phyloP scores from a whole-genome alignment of 2,329 filamentous ascomycete genomes.

The Colletotrichum sp. region DNA sequence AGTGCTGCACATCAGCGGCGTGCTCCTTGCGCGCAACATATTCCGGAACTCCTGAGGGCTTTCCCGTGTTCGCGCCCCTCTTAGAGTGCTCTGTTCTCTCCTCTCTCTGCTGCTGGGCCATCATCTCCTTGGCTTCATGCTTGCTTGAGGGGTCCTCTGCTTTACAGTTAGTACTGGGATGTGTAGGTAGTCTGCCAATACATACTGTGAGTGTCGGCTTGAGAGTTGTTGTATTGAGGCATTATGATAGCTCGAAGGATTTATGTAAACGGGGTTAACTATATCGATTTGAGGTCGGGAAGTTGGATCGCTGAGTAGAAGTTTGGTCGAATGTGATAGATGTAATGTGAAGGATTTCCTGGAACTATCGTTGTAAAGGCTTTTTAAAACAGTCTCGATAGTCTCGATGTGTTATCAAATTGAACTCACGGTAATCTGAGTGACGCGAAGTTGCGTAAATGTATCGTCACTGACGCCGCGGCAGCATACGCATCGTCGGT shows the following conservation, averaged over 20 bases:
- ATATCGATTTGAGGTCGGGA: neutral
- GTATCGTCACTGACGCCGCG: neutral
- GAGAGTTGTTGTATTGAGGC: neutral
- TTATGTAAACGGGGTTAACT: neutral
- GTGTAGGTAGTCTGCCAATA: too few species aligned
- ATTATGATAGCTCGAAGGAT: neutral
- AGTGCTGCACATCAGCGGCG: neutral
- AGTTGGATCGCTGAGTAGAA: neutral
- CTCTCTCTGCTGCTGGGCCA: neutral
- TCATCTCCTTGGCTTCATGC: neutral
- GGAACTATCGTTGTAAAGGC: neutral
- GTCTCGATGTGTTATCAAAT: neutral
- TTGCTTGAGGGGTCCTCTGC: conserved; percentile 1
- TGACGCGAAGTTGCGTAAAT: neutral
- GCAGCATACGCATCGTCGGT: neutral
- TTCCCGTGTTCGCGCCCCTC: conserved; percentile 1
- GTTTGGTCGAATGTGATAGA: neutral
- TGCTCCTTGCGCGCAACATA: conserved; percentile 1
- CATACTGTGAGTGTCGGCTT: conserved; percentile 3
- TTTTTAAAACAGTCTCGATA: neutral
- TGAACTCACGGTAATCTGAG: too few species aligned
- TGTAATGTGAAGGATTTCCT: neutral
- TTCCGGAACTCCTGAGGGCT: neutral
- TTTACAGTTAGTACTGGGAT: neutral
- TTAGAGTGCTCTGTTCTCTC: conserved; percentile 8